phyloP scores from a whole-genome alignment of 169 alveolate genomes.

The Eimeria acervulina region DNA sequence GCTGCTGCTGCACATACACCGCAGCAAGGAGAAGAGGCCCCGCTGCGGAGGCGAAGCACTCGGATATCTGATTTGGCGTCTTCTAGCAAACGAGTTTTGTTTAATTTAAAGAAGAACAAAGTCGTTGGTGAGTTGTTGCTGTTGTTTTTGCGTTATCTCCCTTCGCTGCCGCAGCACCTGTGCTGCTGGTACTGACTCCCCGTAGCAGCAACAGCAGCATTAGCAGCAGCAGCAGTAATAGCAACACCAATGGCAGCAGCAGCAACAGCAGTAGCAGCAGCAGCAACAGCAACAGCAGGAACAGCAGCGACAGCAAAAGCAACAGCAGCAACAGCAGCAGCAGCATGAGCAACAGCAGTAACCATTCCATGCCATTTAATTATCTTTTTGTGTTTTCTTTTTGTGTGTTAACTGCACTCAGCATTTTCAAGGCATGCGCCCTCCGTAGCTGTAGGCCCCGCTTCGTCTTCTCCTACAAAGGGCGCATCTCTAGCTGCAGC shows the following conservation, averaged over 20 bases:
- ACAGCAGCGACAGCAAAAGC: too few species aligned
- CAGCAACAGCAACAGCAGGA: too few species aligned
- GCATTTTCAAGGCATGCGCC: slow-evolving; percentile 60
- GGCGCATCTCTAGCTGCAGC: not conserved
- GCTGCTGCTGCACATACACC: not conserved
- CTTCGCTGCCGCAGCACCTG: too few species aligned
- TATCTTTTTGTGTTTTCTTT: not conserved
- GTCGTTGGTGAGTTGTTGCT: slow-evolving; percentile 12
- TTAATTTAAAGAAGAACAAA: slow-evolving; percentile 31
- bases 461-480: not conserved
- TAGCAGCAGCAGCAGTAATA: too few species aligned
- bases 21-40: not conserved
- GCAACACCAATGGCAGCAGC: too few species aligned
- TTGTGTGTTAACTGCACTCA: not conserved
- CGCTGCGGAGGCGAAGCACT: not conserved
- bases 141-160: too few species aligned
- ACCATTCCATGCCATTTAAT: too few species aligned
- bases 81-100: slow-evolving; percentile 45
- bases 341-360: too few species aligned
- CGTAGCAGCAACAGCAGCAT: too few species aligned
- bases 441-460: slow-evolving; percentile 45
- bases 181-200: too few species aligned
- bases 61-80: not conserved
- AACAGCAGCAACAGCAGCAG: too few species aligned
- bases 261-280: too few species aligned